These are phyloP conservation scores for Fusarium liriodendri DNA, from an alignment of 2,329 filamentous ascomycete species.

Conservation along the genomic window DNA sequence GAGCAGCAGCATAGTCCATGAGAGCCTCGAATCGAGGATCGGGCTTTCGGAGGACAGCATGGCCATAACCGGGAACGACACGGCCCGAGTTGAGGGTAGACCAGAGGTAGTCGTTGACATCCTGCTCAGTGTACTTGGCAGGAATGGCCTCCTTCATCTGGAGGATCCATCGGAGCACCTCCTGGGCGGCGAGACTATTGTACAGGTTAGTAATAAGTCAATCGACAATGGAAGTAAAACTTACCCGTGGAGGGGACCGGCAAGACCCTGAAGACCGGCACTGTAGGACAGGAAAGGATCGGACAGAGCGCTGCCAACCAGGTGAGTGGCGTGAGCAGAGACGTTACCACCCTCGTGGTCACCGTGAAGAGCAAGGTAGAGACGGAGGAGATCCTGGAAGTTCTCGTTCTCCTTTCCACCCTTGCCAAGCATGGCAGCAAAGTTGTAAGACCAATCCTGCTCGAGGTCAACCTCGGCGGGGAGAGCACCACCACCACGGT, in stretches of 20 bases:
- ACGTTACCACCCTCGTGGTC: slow-evolving; percentile 99
- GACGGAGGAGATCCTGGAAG: slow-evolving; percentile 93
- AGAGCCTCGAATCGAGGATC: slow-evolving; percentile 96
- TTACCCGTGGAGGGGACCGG: slow-evolving; percentile 77
- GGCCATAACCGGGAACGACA: slow-evolving; percentile 94
- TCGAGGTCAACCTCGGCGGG: slow-evolving; percentile 80
- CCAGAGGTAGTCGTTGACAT: slow-evolving; percentile 93
- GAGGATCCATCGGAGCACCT: slow-evolving; percentile 95
- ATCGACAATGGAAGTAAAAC: slow-evolving; percentile 24
- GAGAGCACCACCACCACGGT: slow-evolving; percentile 79
- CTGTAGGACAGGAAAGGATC: slow-evolving; percentile 97
- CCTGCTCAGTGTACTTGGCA: slow-evolving; percentile 78
- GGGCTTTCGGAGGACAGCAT: slow-evolving; percentile 95
- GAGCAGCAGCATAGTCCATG: slow-evolving; percentile 91
- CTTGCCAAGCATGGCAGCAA: slow-evolving; percentile 95
- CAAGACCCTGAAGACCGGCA: slow-evolving; percentile 93
- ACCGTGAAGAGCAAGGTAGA: slow-evolving; percentile 96
- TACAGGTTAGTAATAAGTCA: not conserved
- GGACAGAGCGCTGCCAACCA: slow-evolving; percentile 93
- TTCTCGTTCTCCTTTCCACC: slow-evolving; percentile 87
- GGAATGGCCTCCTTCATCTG: slow-evolving; percentile 95
- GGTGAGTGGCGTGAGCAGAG: slow-evolving; percentile 92
- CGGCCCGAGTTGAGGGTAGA: slow-evolving; percentile 91
- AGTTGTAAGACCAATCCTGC: slow-evolving; percentile 99
- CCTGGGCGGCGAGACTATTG: slow-evolving; percentile 85